These are phyloP conservation scores for Cyclanthera cordifolia DNA, from an alignment of 306 rosid genomes.

Conservation along the genomic window DNA sequence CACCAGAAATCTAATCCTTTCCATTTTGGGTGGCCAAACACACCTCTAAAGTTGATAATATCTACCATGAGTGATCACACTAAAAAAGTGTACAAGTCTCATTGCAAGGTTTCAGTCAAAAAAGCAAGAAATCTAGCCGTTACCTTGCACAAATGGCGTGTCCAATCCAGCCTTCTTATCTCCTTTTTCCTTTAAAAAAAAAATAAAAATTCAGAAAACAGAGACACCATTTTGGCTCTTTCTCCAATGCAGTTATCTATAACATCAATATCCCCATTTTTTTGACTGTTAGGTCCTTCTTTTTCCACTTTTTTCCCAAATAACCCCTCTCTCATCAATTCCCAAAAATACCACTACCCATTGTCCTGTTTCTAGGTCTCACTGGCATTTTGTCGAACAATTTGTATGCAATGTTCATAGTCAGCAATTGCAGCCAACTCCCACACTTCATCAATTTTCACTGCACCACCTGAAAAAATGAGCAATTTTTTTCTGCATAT, in stretches of 20 bases:
- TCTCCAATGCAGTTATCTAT: not conserved
- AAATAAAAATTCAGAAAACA: too few relatives aligned
- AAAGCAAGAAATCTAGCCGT: not conserved
- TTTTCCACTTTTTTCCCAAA: not conserved
- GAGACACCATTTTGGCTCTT: not conserved
- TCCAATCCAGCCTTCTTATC: not conserved
- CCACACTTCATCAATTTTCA: too few relatives aligned
- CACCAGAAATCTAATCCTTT: too few relatives aligned
- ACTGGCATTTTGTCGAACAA: conserved; percentile 1
- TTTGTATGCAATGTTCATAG: too few relatives aligned
- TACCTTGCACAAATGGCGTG: not conserved
- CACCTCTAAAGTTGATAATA: too few relatives aligned
- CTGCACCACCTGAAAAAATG: too few relatives aligned
- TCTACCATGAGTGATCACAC: too few relatives aligned
- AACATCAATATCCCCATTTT: not conserved
- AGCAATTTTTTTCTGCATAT: too few relatives aligned
- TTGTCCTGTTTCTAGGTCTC: not conserved
- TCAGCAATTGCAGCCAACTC: too few relatives aligned
- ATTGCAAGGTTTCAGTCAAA: not conserved
- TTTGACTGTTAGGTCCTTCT: not conserved
- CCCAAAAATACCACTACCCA: not conserved
- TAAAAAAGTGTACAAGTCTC: too few relatives aligned
- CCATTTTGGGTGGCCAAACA: too few relatives aligned
- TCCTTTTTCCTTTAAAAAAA: not conserved
- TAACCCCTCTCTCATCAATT: not conserved